Percentiles rank a stretch among this genome's conserved stretches.
phyloP scores from a whole-genome alignment of 1,139 yeast genomes.

The Suhomyces ambrosiae region DNA sequence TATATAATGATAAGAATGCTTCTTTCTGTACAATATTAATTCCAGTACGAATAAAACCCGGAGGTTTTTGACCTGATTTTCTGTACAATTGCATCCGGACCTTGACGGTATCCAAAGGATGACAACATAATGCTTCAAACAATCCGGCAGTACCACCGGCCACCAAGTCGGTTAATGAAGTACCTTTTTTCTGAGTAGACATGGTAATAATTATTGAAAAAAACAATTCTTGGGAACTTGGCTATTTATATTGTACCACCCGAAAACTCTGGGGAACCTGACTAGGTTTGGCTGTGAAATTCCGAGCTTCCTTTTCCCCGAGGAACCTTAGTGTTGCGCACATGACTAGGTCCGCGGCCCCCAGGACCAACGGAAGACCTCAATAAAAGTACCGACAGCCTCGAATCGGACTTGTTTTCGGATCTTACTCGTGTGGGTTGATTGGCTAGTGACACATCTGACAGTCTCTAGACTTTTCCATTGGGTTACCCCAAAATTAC shows the following conservation, averaged over 20 bases:
- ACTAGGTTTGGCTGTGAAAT: slow-evolving; percentile 7
- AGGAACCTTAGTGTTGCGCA: slow-evolving; percentile 10
- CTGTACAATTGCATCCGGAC: slow-evolving; percentile 93
- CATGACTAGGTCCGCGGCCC: slow-evolving; percentile 16
- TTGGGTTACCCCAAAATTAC: background rate
- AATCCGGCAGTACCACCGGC: slow-evolving; percentile 98
- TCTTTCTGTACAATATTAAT: slow-evolving; percentile 75
- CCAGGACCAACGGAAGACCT: slow-evolving; percentile 10
- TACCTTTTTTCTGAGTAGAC: slow-evolving; percentile 36
- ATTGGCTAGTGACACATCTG: background rate
- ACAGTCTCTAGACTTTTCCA: background rate
- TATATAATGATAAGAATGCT: slow-evolving; percentile 83
- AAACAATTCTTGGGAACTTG: background rate
- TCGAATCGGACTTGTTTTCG: background rate
- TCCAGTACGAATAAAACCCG: slow-evolving; percentile 87
- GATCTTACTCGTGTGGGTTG: background rate
- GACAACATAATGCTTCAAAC: slow-evolving; percentile 95
- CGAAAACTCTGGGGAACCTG: slow-evolving; percentile 3
- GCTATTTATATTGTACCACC: slow-evolving; percentile 9
- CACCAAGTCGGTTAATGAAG: slow-evolving; percentile 69
- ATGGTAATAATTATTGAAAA: slow-evolving; percentile 9
- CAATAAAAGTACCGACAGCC: background rate
- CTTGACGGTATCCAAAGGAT: slow-evolving; percentile 92
- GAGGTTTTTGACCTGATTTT: slow-evolving; percentile 65
- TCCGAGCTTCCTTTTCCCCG: slow-evolving; percentile 20